Base-by-base conservation (phyloP, 225 moss, liverwort and hornwort species). In the Thuidium tamariscinum region DNA sequence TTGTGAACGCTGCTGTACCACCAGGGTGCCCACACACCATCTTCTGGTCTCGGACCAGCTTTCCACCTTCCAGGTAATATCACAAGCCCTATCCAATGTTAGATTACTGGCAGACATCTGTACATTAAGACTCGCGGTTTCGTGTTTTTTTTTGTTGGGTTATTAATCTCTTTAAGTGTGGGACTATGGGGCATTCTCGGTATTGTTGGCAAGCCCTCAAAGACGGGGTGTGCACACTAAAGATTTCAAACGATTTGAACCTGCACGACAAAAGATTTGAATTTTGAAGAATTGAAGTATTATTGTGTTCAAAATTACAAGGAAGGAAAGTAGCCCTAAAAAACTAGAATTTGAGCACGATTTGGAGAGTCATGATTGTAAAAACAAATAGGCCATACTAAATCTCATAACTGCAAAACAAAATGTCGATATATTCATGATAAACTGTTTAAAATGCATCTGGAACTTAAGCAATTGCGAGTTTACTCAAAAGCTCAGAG, bases 1-100 rank as follows among this genome's bases (percentile, higher is more conserved):
- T 94, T 92, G 77, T 97, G 97, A 87, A 97, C 97, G 76, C 70
- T 55, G 70, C 78, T 85, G 89, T 96, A 97, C 97, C 97, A 97
- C 94, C 94, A 96, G 41, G 94, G 93, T 26, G 96, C 96, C 96
- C 96, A 97, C 64, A 97, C 72, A 84, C 97, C 97, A 92, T 97
- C 97, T 89, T 97, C 94, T 84, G 91, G 92, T 88, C 95, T 97
- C 69, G 96, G 93, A 62, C 96, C 96, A 88, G 94, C 93, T 82
- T 94, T 93, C 97, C 96, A 97, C 90, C 97, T 97, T 90, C 86
- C 80, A 81, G 77, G 46, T 57, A 86, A 68, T 61, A 65, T 78
- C 84, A 74, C 72, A 81, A 77, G n/a, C 74, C n/a, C 49, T 74
- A 63, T 77, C 60, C 32, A 78, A 27, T 32, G 73, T n/a, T 36